Conservation (phyloP, 768 basidiomycete species). For the Leucocoprinus leucothites region DNA sequence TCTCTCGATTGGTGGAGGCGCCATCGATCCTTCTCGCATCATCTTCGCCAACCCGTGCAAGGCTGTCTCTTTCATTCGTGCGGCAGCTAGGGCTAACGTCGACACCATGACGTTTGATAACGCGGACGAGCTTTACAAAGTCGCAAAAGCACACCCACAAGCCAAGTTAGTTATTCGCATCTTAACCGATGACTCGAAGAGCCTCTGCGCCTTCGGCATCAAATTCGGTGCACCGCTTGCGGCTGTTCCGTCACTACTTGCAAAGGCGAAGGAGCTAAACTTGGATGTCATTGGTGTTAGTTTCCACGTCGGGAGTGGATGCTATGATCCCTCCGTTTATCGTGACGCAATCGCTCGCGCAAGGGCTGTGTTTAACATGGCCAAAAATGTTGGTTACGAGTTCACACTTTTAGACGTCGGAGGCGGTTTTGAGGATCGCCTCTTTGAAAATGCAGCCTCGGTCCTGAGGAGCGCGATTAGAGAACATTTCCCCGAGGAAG, state of each 20-base stretch:
- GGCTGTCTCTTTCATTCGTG: slow-evolving; percentile 87
- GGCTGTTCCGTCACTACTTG: slow-evolving; percentile 75
- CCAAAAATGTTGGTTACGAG: slow-evolving; percentile 68
- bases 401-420: slow-evolving; percentile 91
- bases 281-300: slow-evolving; percentile 92
- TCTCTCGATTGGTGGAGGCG: slow-evolving; percentile 56
- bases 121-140: slow-evolving; percentile 92
- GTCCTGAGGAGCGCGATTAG: slow-evolving; percentile 72
- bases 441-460: slow-evolving; percentile 76
- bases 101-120: slow-evolving; percentile 99
- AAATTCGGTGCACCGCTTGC: slow-evolving; percentile 94
- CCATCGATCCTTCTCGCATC: slow-evolving; percentile 73
- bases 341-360: slow-evolving; percentile 87
- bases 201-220: slow-evolving; percentile 86
- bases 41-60: slow-evolving; percentile 99
- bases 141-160: slow-evolving; percentile 72
- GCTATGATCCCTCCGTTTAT: slow-evolving; percentile 89
- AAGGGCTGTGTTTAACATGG: slow-evolving; percentile 85
- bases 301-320: slow-evolving; percentile 98
- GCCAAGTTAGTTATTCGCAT: slow-evolving; percentile 93
- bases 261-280: slow-evolving; percentile 71
- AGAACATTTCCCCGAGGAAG: slow-evolving; percentile 71
- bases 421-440: slow-evolving; percentile 90
- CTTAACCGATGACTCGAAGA: slow-evolving; percentile 96
- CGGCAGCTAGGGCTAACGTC: slow-evolving; percentile 75